Percentiles rank a stretch among this genome's conserved stretches.
Evolutionary conservation across 2,329 filamentous ascomycete species (phyloP).

Genomic region (Malbranchea cinnamomea): DNA sequence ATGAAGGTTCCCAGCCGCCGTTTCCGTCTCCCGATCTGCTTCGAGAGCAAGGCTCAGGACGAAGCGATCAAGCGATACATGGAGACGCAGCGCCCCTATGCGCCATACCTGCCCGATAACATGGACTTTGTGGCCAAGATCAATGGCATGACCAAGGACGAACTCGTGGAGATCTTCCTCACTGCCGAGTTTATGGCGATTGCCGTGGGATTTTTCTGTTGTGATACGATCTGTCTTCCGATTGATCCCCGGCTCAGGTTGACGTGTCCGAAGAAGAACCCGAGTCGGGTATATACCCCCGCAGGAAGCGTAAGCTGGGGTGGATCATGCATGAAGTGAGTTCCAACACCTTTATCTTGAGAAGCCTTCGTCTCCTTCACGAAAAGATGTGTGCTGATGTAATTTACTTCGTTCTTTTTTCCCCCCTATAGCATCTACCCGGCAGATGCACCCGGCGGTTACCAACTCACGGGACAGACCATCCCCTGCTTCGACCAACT

Average conservation of each 20-base stretch:
- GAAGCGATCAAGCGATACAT: slow-evolving; percentile 46
- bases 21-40: slow-evolving; percentile 32
- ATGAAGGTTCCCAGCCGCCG: slow-evolving; percentile 29
- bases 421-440: slow-evolving; percentile 32
- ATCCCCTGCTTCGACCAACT: slow-evolving; percentile 40
- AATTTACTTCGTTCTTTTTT: no score
- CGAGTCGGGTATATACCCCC: slow-evolving; percentile 41
- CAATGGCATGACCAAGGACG: slow-evolving; percentile 35
- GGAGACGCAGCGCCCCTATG: slow-evolving; percentile 45
- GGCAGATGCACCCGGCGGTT: slow-evolving; percentile 42
- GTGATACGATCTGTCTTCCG: slow-evolving; percentile 39
- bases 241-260: slow-evolving; percentile 40
- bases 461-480: slow-evolving; percentile 39
- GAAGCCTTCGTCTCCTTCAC: no score
- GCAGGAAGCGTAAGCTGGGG: slow-evolving; percentile 43
- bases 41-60: slow-evolving; percentile 24
- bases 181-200: slow-evolving; percentile 37
- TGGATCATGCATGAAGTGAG: slow-evolving; percentile 35
- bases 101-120: slow-evolving; percentile 48
- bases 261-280: slow-evolving; percentile 42
- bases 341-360: no score
- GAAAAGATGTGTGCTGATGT: no score
- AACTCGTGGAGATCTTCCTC: slow-evolving; percentile 38
- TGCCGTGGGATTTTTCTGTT: slow-evolving; percentile 39
- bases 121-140: slow-evolving; percentile 42